phyloP scores from a whole-genome alignment of 176 grass and related monocot species.

The Saccharum officinarum region DNA sequence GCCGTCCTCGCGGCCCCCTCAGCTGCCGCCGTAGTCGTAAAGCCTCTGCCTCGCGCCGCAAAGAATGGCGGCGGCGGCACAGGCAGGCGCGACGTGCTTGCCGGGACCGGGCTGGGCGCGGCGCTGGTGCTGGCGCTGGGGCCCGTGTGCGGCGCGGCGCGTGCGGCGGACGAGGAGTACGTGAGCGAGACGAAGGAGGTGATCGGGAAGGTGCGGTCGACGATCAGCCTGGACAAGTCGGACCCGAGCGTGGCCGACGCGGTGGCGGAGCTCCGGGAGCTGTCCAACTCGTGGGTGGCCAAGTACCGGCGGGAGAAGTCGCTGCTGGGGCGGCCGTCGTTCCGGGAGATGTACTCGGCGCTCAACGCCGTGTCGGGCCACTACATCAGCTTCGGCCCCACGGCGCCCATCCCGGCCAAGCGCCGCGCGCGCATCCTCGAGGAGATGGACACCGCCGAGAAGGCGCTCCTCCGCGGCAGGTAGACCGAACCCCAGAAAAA shows the following conservation, averaged over 20 bases:
- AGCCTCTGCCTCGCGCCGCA: slow-evolving; percentile 4
- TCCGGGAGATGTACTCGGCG: slow-evolving; percentile 97
- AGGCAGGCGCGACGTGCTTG: slow-evolving; percentile 35
- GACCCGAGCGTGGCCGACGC: slow-evolving; percentile 79
- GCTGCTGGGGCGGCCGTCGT: slow-evolving; percentile 77
- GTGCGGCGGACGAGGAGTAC: slow-evolving; percentile 85
- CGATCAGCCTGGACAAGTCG: slow-evolving; percentile 78
- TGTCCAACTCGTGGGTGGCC: slow-evolving; percentile 94
- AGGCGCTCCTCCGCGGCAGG: slow-evolving; percentile 82
- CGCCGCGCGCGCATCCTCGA: slow-evolving; percentile 93
- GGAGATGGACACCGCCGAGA: slow-evolving; percentile 98
- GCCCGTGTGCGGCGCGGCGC: slow-evolving; percentile 25
- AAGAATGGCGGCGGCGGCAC: background rate
- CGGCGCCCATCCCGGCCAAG: slow-evolving; percentile 90
- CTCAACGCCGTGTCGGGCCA: slow-evolving; percentile 96
- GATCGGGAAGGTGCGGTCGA: slow-evolving; percentile 90
- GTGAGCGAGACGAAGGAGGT: slow-evolving; percentile 86
- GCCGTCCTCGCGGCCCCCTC: slow-evolving; percentile 29
- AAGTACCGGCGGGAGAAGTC: slow-evolving; percentile 90
- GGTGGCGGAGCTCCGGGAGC: slow-evolving; percentile 83
- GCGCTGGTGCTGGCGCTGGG: slow-evolving; percentile 34
- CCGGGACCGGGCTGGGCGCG: slow-evolving; percentile 10
- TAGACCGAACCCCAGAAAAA: slow-evolving; percentile 14
- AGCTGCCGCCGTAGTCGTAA: background rate
- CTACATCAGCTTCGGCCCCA: slow-evolving; percentile 99